Percentiles rank a stretch among this genome's conserved stretches.
Conservation (phyloP, 1,284 basidiomycete species). For the Pascua guehoae region DNA sequence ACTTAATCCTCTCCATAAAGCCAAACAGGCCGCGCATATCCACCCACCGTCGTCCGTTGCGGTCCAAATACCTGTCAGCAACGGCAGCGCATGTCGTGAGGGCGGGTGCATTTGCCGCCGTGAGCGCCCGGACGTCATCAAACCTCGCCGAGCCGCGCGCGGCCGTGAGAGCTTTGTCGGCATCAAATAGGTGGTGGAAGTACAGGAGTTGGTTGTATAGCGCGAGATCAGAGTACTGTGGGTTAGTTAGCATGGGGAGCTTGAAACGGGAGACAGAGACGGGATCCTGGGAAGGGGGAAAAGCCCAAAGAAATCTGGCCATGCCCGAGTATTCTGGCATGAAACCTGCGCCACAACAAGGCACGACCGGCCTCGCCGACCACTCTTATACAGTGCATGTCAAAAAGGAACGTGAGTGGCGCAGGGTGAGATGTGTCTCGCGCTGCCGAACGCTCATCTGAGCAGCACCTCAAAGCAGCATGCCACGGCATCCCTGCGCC, state of each 20-base stretch:
- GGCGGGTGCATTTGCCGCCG: constrained; percentile 55
- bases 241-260: background rate
- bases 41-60: constrained; percentile 82
- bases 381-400: too few relatives aligned
- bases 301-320: too few relatives aligned
- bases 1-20: constrained; percentile 57
- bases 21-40: constrained; percentile 71
- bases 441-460: too few relatives aligned
- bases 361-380: too few relatives aligned
- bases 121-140: constrained; percentile 61
- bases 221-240: constrained; percentile 73
- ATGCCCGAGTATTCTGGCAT: too few relatives aligned
- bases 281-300: too few relatives aligned
- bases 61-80: constrained; percentile 72
- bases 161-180: constrained; percentile 60
- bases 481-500: too few relatives aligned
- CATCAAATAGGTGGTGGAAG: constrained; percentile 72
- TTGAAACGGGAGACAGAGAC: too few relatives aligned
- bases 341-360: too few relatives aligned
- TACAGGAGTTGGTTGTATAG: constrained; percentile 85
- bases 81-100: constrained; percentile 58
- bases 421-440: too few relatives aligned
- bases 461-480: too few relatives aligned
- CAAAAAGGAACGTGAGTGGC: too few relatives aligned
- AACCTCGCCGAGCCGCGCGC: constrained; percentile 54